These are phyloP conservation scores for Tolypocladium nubicola DNA, from an alignment of 2,329 filamentous ascomycete species.

Conservation along the genomic window DNA sequence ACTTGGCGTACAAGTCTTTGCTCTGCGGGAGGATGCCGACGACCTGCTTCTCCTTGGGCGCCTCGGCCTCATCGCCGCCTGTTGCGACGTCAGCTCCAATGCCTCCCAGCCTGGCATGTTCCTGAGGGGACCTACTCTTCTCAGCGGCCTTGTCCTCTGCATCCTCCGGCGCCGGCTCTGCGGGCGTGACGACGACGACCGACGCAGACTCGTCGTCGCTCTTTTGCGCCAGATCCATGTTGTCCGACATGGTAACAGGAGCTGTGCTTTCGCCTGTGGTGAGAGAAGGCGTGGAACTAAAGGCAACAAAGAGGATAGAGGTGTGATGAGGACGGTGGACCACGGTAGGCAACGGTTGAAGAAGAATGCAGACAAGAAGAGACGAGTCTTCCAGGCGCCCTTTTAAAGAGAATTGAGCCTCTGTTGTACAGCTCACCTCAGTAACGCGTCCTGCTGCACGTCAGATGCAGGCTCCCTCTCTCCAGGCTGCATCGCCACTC, in stretches of 20 bases:
- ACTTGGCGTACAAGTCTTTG: slow-evolving; percentile 32
- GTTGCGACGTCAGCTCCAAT: neutral
- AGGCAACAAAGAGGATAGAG: neutral
- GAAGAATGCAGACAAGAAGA: neutral
- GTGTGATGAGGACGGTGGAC: neutral
- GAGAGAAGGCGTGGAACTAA: too few species aligned
- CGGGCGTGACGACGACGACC: slow-evolving; percentile 2
- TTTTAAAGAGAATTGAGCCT: neutral
- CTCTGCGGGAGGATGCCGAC: slow-evolving; percentile 26
- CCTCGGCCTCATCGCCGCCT: neutral
- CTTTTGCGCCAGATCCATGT: neutral
- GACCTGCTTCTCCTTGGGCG: slow-evolving; percentile 11
- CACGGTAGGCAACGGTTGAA: neutral
- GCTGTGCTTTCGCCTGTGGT: neutral
- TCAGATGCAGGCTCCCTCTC: neutral
- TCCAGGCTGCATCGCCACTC: neutral
- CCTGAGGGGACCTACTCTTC: neutral
- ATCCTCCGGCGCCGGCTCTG: neutral
- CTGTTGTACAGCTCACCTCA: neutral
- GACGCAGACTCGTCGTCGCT: slow-evolving; percentile 2
- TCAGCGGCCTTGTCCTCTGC: neutral
- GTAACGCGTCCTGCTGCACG: neutral
- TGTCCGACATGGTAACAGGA: neutral
- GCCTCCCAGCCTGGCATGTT: neutral
- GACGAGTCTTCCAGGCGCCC: too few species aligned